phyloP scores from a whole-genome alignment of 345 rosid genomes.

The Gossypium raimondii region DNA sequence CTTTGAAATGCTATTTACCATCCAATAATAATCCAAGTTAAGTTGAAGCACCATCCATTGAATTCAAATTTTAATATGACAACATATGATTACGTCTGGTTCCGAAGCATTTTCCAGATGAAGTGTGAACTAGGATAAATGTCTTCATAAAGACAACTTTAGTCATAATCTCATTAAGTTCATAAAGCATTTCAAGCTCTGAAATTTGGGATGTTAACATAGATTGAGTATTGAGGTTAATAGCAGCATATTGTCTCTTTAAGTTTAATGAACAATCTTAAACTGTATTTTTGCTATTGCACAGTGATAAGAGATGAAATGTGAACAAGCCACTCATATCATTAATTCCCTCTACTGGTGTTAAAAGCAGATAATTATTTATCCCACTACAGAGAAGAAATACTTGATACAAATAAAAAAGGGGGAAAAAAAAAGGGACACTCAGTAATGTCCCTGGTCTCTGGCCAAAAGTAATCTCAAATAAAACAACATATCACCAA shows the following conservation, averaged over 20 bases:
- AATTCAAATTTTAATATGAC: background rate
- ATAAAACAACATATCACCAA: background rate
- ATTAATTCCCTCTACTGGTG: background rate
- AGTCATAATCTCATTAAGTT: background rate
- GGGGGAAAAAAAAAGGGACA: background rate
- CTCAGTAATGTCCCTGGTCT: background rate
- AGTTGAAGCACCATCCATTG: background rate
- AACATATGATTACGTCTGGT: background rate
- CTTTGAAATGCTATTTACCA: background rate
- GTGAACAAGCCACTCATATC: background rate
- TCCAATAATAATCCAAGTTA: background rate
- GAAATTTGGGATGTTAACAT: background rate
- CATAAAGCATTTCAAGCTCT: background rate
- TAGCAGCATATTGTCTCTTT: background rate
- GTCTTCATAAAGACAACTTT: background rate
- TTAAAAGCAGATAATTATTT: background rate
- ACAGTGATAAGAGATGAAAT: background rate
- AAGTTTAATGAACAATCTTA: background rate
- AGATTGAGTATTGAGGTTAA: background rate
- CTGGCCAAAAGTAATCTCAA: constrained; percentile 4
- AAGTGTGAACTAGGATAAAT: background rate
- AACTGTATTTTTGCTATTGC: background rate
- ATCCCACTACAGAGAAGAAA: background rate
- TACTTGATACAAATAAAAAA: background rate
- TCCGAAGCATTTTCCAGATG: background rate